Conservation (phyloP, 192 early-diverging fungal genomes). For the Rhizophagus clarus region DNA sequence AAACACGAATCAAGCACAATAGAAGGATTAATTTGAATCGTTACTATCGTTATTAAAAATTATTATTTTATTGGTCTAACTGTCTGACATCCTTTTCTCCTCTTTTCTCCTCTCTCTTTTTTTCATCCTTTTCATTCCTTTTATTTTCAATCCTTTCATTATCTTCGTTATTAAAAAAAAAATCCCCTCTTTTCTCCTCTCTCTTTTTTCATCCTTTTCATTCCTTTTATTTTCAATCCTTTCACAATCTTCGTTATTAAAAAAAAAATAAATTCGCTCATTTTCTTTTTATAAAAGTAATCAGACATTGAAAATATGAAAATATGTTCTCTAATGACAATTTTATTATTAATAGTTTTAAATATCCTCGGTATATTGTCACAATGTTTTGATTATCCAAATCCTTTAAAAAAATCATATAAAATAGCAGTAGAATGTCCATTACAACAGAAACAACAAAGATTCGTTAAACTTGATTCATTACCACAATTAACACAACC, state of each 20-base stretch:
- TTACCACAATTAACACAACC: neutral
- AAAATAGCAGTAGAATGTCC: neutral
- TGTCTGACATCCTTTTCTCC: neutral
- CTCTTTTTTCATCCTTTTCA: neutral
- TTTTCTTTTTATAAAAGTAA: neutral
- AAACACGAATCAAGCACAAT: neutral
- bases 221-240: neutral
- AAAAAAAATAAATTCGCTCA: neutral
- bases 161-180: neutral
- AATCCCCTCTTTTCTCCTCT: neutral
- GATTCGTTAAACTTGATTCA: neutral
- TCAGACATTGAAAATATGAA: neutral
- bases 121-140: neutral
- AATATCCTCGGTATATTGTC: neutral
- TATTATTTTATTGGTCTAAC: neutral
- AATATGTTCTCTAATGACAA: neutral
- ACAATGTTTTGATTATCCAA: constrained; percentile 12
- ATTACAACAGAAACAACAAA: neutral
- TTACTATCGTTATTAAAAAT: neutral
- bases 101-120: neutral
- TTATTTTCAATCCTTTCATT: neutral
- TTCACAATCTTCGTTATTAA: neutral
- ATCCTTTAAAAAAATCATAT: neutral
- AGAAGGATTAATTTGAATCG: neutral
- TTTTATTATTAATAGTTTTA: neutral